Conservation (phyloP, 352 stramenopile species). For the Elongisporangium anandrum region DNA sequence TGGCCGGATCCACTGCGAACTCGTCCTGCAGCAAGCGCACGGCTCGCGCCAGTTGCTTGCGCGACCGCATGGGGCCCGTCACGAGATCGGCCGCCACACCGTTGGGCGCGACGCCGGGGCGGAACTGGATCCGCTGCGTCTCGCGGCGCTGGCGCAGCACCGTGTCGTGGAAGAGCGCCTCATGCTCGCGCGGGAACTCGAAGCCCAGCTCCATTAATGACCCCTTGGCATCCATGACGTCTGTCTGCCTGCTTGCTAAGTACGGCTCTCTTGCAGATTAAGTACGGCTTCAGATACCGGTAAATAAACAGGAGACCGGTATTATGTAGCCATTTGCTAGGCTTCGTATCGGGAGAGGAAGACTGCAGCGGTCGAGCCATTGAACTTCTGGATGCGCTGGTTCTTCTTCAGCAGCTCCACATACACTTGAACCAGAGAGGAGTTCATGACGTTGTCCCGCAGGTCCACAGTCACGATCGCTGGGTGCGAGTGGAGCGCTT, state of each 20-base stretch:
- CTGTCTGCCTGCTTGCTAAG: background rate
- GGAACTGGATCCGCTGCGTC: conserved; percentile 37
- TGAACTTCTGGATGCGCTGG: conserved; percentile 47
- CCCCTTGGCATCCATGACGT: background rate
- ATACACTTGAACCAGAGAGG: conserved; percentile 22
- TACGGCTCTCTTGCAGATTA: background rate
- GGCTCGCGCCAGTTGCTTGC: conserved; percentile 50
- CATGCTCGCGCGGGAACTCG: conserved; percentile 52
- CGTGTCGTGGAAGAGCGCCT: conserved; percentile 42
- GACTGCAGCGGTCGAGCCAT: conserved; percentile 37
- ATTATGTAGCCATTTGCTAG: background rate
- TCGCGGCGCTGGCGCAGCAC: conserved; percentile 17
- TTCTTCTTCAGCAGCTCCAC: conserved; percentile 41
- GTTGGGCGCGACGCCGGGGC: conserved; percentile 34
- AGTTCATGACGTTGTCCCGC: conserved; percentile 38
- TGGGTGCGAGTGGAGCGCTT: conserved; percentile 29
- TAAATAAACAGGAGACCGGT: too few relatives aligned
- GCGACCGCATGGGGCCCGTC: conserved; percentile 30
- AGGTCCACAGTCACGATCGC: conserved; percentile 40
- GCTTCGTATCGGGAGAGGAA: conserved; percentile 44
- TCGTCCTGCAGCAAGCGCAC: conserved; percentile 42
- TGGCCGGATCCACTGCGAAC: conserved; percentile 28
- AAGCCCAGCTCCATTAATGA: conserved; percentile 27
- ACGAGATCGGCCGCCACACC: conserved; percentile 33
- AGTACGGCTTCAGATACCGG: too few relatives aligned